These are phyloP conservation scores for Alloteropsis angusta DNA, from an alignment of 202 grass and related monocot genomes.

Conservation along the genomic window DNA sequence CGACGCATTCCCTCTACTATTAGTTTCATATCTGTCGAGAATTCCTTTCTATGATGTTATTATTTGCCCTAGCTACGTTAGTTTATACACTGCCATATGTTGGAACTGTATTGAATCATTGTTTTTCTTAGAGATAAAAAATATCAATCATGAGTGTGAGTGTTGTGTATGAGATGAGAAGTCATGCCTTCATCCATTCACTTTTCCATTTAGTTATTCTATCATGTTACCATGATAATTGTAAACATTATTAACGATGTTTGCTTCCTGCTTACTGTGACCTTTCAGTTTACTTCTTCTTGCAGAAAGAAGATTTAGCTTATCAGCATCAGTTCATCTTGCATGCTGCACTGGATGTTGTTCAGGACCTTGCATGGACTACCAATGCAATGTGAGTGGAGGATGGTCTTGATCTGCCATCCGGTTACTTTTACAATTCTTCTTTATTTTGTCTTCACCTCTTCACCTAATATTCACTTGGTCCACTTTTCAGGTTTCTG, in stretches of 20 bases:
- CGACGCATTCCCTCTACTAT: not conserved
- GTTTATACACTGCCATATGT: not conserved
- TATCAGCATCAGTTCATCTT: constrained; percentile 82
- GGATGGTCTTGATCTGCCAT: constrained; percentile 11
- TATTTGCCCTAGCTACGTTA: not conserved
- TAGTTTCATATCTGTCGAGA: not conserved
- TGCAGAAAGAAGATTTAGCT: constrained; percentile 62
- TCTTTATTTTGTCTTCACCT: not conserved
- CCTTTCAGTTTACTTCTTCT: constrained; percentile 7
- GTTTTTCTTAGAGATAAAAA: not conserved
- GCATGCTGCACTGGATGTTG: constrained; percentile 75
- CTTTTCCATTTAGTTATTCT: not conserved
- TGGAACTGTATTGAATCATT: not conserved
- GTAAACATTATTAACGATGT: not conserved
- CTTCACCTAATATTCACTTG: constrained; percentile 13
- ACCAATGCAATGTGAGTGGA: constrained; percentile 60
- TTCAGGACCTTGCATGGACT: constrained; percentile 70
- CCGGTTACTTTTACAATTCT: not conserved
- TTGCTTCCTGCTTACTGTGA: not conserved
- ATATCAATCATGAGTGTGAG: not conserved
- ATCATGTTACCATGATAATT: not conserved
- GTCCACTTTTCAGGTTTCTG: constrained; percentile 54
- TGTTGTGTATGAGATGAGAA: not conserved
- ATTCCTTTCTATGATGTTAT: not conserved
- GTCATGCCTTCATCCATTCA: not conserved